Percentiles rank a stretch among this genome's conserved stretches.
Conservation (phyloP, 2,329 filamentous ascomycete species). For the Seiridium cupressi region DNA sequence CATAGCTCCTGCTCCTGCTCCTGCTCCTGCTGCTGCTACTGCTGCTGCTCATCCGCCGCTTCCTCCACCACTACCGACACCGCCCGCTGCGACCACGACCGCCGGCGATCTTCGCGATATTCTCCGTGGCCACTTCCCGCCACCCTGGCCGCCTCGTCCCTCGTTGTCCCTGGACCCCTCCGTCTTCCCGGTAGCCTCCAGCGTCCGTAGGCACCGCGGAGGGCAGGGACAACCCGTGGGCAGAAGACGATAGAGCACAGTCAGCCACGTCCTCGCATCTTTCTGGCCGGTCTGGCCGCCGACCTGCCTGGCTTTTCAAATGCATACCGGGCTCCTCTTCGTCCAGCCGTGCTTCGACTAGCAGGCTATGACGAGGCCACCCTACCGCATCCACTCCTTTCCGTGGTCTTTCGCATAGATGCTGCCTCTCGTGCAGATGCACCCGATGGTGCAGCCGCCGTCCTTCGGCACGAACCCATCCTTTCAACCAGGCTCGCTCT, state of each 20-base stretch:
- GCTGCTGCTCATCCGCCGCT: neutral
- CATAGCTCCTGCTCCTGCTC: neutral
- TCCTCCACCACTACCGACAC: too few relatives aligned
- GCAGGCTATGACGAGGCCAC: conserved; percentile 40
- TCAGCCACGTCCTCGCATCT: neutral
- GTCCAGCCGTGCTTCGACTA: conserved; percentile 40
- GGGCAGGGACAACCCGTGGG: conserved; percentile 9
- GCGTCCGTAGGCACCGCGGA: neutral
- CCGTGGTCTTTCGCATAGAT: conserved; percentile 27
- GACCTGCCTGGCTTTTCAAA: conserved; percentile 25
- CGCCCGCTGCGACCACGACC: neutral
- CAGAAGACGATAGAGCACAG: neutral
- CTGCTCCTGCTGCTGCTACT: neutral
- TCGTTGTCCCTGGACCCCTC: conserved; percentile 10
- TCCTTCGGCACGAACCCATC: conserved; percentile 30
- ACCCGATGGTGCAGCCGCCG: conserved; percentile 47
- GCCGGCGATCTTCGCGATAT: neutral
- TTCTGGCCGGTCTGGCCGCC: neutral
- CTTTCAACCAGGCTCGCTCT: conserved; percentile 6
- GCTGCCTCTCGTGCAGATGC: conserved; percentile 51
- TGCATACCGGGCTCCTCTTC: conserved; percentile 32
- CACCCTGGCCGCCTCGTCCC: neutral
- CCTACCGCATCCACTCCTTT: conserved; percentile 18
- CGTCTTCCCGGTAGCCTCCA: neutral
- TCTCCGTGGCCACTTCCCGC: neutral